A percentile compares a stretch with the other conserved stretches of the same genome.
These are phyloP conservation scores for Tulasnella sp. DNA, from an alignment of 768 basidiomycete species.

Conservation along the genomic window DNA sequence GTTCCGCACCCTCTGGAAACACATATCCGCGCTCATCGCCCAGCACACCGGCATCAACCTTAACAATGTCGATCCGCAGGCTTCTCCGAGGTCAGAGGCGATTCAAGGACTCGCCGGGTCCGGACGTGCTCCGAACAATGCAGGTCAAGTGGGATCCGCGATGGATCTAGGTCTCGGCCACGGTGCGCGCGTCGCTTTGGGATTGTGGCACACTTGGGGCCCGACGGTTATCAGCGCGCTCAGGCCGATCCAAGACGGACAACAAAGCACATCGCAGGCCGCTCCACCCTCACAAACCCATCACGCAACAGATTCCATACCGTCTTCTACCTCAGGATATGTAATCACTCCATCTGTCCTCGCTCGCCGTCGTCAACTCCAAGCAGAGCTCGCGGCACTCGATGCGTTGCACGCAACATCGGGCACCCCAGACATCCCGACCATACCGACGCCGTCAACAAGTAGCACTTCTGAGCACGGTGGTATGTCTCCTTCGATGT, in stretches of 20 bases:
- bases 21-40: conserved; percentile 32
- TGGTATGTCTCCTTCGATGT: not conserved
- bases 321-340: not conserved
- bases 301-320: not conserved
- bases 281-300: conserved; percentile 22
- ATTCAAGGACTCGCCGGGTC: not conserved
- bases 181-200: conserved; percentile 48
- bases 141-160: not conserved
- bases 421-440: not conserved
- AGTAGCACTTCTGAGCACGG: not conserved
- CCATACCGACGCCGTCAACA: not conserved
- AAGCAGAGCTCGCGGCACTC: conserved; percentile 49
- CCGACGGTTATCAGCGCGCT: conserved; percentile 60
- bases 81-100: not conserved
- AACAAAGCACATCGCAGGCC: conserved; percentile 37
- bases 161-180: conserved; percentile 39
- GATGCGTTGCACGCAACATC: not conserved
- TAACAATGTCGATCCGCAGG: not conserved
- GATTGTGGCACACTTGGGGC: conserved; percentile 70
- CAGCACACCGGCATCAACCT: conserved; percentile 14
- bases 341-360: conserved; percentile 18
- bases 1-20: conserved; percentile 53
- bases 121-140: not conserved
- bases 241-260: conserved; percentile 24
- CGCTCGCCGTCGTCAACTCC: conserved; percentile 41